Base-by-base conservation (phyloP, 1,284 basidiomycete genomes). In the Ustilago hordei region DNA sequence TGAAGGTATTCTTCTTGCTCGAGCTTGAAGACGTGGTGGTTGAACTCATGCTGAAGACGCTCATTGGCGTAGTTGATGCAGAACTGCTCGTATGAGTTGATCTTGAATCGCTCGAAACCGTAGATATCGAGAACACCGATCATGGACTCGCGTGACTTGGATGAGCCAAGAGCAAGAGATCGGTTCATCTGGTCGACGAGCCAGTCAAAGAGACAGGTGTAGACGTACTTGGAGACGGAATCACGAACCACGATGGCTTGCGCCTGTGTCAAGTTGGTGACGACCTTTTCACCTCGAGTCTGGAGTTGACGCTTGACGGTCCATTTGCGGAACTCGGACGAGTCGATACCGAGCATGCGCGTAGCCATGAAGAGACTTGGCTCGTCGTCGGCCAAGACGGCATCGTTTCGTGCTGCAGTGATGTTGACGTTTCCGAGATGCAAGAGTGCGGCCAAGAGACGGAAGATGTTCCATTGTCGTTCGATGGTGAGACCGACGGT, bases 31-130 rank as follows among this genome's bases (percentile, higher is more conserved):
- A 86, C 85, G 68, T 86, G 86, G 28, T 79, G 79, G 75, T 86
- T 86, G 91, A 99, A 99, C 61, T 99, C 97, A 86, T 99, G 97
- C 82, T 86, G 83, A 60, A 86, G 87, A 86, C 99, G 98, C 88
- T 99, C 97, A 84, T 99, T 99, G 53, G 97, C 97, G 87, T 98
- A 99, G 86, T 99, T 99, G 89, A 99, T 99, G 87, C 95, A 98
- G 88, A 99, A 99, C 88, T 99, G 97, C 87, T 99, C 97, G 85
- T 98, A 99, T 11, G 95, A 97, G 87, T 98, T 98, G 60, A 78
- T 72, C 74, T 87, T 86, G 67, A 87, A 86, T 61, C 79, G 85
- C 69, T 85, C 83, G 62, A 84, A 87, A 82, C 85, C 84, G 87
- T 89, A 88, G 75, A 90, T 90, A 81, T 99, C 97, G 83, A 99